A percentile compares a stretch with the other conserved stretches of the same genome.
Conservation (phyloP, 306 rosid species). For the Hippophae gyantsensis region DNA sequence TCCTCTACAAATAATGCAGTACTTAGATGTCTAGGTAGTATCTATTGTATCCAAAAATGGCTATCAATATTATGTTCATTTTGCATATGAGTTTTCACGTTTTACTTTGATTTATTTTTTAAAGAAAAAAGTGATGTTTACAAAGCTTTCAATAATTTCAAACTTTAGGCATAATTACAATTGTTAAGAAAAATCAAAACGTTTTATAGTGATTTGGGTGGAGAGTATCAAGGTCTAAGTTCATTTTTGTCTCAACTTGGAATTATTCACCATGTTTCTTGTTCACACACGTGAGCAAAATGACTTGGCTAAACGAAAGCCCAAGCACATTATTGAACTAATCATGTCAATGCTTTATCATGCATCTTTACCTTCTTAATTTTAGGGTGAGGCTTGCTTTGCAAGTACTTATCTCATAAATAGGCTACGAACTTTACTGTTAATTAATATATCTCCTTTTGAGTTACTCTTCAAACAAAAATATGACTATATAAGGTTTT, state of each 20-base stretch:
- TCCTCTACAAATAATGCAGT: background rate
- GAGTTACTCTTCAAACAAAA: background rate
- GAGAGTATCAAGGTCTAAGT: background rate
- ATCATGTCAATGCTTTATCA: background rate
- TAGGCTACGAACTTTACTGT: background rate
- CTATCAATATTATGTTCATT: background rate
- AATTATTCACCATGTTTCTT: background rate
- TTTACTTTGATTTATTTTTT: background rate
- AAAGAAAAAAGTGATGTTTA: background rate
- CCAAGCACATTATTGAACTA: background rate
- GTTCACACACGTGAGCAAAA: slow-evolving; percentile 1
- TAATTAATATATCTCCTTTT: background rate
- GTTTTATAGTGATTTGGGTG: background rate
- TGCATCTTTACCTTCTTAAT: background rate
- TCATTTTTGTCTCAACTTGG: background rate
- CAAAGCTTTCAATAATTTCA: background rate
- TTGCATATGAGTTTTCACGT: background rate
- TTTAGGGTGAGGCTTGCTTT: background rate
- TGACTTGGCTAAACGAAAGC: background rate
- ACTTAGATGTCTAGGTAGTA: background rate
- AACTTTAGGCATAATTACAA: background rate
- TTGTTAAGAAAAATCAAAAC: background rate
- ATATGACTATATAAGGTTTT: background rate
- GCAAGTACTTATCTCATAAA: background rate
- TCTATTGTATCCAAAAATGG: background rate